These are phyloP conservation scores for Fusarium sp. DNA, from an alignment of 2,329 filamentous ascomycete species.

Conservation along the genomic window DNA sequence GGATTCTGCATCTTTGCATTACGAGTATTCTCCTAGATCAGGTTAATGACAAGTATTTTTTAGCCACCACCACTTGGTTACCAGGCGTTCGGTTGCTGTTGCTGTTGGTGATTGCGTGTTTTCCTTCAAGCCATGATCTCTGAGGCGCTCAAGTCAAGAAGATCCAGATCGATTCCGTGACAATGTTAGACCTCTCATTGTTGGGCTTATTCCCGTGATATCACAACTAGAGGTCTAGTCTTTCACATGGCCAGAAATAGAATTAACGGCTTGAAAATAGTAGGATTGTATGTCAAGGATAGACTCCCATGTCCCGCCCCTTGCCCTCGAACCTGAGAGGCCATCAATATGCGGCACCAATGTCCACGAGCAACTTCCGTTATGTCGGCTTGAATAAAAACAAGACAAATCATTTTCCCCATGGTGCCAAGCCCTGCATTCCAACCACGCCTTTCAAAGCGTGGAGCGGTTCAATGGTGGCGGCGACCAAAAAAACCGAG, in stretches of 20 bases:
- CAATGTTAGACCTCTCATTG: neutral
- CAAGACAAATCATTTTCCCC: conserved; percentile 8
- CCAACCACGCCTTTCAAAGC: neutral
- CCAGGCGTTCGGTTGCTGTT: neutral
- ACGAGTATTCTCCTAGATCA: conserved; percentile 32
- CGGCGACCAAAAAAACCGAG: conserved; percentile 18
- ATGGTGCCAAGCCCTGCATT: conserved; percentile 7
- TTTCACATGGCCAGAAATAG: neutral
- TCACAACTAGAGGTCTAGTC: neutral
- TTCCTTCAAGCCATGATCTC: neutral
- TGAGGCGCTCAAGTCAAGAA: neutral
- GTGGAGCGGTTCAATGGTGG: neutral
- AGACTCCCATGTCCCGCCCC: conserved; percentile 20
- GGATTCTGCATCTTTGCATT: conserved; percentile 12
- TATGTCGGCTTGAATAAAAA: conserved; percentile 12
- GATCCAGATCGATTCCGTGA: neutral
- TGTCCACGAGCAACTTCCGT: conserved; percentile 16
- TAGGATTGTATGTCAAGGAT: conserved; percentile 36
- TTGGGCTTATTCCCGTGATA: neutral
- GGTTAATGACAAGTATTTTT: conserved; percentile 31
- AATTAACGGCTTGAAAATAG: conserved; percentile 11
- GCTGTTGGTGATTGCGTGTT: neutral
- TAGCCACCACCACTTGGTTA: conserved; percentile 9
- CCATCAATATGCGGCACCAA: conserved; percentile 16
- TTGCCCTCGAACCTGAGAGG: conserved; percentile 7